Conservation (phyloP, 768 basidiomycete species). For the Macrolepiota fuliginosa region DNA sequence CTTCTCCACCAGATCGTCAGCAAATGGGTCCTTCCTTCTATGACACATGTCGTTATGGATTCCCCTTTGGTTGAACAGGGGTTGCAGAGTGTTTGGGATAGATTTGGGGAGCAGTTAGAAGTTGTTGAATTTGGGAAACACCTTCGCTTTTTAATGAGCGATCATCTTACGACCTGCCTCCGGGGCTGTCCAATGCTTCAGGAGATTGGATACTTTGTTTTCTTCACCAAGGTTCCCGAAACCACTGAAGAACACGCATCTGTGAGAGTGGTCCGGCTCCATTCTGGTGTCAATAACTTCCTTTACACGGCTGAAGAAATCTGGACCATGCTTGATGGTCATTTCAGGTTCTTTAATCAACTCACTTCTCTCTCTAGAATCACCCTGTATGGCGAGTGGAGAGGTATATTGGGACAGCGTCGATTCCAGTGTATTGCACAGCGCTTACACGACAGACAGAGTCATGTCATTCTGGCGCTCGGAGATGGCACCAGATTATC, state of each 20-base stretch:
- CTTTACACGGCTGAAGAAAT: slow-evolving; percentile 30
- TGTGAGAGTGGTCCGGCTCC: slow-evolving; percentile 48
- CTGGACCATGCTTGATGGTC: slow-evolving; percentile 42
- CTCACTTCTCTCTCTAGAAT: slow-evolving; percentile 48
- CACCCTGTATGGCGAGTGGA: slow-evolving; percentile 56
- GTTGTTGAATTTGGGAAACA: slow-evolving; percentile 58
- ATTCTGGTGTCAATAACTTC: slow-evolving; percentile 45
- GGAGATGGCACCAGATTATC: neutral
- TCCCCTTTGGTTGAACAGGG: slow-evolving; percentile 36
- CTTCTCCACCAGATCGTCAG: slow-evolving; percentile 46
- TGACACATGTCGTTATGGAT: slow-evolving; percentile 52
- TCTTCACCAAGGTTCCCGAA: slow-evolving; percentile 41
- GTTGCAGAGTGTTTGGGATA: slow-evolving; percentile 45
- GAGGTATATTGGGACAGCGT: slow-evolving; percentile 31
- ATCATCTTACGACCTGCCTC: slow-evolving; percentile 47
- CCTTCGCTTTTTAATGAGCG: slow-evolving; percentile 49
- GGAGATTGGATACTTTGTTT: slow-evolving; percentile 54
- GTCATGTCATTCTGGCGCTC: neutral
- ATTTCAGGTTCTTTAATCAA: slow-evolving; percentile 42
- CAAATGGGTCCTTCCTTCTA: slow-evolving; percentile 51
- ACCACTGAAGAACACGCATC: slow-evolving; percentile 23
- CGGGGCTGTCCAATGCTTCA: slow-evolving; percentile 42
- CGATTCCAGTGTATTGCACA: slow-evolving; percentile 21
- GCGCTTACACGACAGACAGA: neutral
- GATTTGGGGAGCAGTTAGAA: slow-evolving; percentile 47